A percentile compares a stretch with the other conserved stretches of the same genome.
Evolutionary conservation across 805 yeast species (phyloP).

Genomic region (Monosporozyma siamensis): DNA sequence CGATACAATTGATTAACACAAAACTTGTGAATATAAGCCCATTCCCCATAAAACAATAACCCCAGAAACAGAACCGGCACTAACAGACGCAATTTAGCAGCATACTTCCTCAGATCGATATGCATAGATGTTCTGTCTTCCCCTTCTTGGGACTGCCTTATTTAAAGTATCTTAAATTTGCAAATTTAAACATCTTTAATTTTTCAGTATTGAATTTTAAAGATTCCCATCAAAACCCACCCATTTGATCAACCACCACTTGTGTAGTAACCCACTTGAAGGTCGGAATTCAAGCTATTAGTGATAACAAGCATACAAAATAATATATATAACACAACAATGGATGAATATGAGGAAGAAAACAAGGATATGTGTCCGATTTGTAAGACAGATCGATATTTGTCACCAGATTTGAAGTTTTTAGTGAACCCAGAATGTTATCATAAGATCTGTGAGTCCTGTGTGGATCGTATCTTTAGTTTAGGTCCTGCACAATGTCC

Average conservation of each 20-base stretch:
- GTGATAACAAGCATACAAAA: neutral
- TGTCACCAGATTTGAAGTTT: conserved; percentile 87
- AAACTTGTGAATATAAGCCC: conserved; percentile 36
- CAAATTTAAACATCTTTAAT: neutral
- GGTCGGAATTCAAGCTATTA: too few relatives aligned
- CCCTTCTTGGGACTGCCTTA: too few relatives aligned
- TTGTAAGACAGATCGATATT: conserved; percentile 88
- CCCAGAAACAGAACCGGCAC: conserved; percentile 4
- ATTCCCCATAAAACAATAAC: conserved; percentile 33
- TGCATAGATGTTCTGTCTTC: neutral
- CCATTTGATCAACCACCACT: too few relatives aligned
- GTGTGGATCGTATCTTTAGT: conserved; percentile 91
- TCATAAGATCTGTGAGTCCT: conserved; percentile 93
- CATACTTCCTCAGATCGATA: neutral
- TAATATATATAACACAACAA: neutral
- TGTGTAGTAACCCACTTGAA: too few relatives aligned
- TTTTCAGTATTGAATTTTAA: too few relatives aligned
- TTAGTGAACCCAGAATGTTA: conserved; percentile 95
- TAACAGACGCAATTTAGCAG: neutral
- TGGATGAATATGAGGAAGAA: conserved; percentile 44
- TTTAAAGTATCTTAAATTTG: neutral
- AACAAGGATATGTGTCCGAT: conserved; percentile 87
- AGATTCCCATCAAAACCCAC: too few relatives aligned
- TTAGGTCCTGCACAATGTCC: conserved; percentile 97
- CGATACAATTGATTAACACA: conserved; percentile 30